A percentile compares a stretch with the other conserved stretches of the same genome.
Evolutionary conservation across 768 basidiomycete species (phyloP).

Genomic region (Leucogyrophana mollusca): DNA sequence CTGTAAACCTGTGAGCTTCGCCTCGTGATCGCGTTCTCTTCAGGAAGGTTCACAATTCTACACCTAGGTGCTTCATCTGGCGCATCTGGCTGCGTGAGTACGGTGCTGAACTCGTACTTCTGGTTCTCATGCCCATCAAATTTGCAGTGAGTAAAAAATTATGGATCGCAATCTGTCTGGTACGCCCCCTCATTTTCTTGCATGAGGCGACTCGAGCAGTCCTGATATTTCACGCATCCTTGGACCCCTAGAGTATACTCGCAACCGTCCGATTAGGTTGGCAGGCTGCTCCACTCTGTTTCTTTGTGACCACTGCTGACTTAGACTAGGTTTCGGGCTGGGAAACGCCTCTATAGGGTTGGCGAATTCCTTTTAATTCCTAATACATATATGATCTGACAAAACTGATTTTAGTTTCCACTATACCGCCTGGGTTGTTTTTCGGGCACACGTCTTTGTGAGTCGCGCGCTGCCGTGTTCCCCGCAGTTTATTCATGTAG

Average conservation of each 20-base stretch:
- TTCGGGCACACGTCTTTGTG: slow-evolving; percentile 2
- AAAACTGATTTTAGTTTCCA: background rate
- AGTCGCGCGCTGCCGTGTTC: background rate
- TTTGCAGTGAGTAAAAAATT: background rate
- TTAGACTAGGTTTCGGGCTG: background rate
- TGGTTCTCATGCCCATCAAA: background rate
- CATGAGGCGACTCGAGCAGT: no score
- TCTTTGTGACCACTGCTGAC: background rate
- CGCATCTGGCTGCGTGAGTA: slow-evolving; percentile 17
- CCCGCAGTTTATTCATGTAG: background rate
- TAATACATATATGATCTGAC: background rate
- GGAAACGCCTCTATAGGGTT: background rate
- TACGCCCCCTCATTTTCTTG: background rate
- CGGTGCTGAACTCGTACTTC: no score
- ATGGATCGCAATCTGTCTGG: slow-evolving; percentile 5
- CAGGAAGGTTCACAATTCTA: no score
- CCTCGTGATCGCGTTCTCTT: no score
- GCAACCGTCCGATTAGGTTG: background rate
- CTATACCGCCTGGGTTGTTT: background rate
- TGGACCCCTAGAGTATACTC: background rate
- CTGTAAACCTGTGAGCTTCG: slow-evolving; percentile 4
- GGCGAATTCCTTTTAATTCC: background rate
- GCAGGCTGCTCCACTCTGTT: background rate
- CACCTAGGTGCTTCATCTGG: slow-evolving; percentile 15
- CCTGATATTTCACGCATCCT: no score